A percentile compares a stretch with the other conserved stretches of the same genome.
phyloP scores from a whole-genome alignment of 2,329 filamentous ascomycete genomes.

The Aureobasidium sp. region DNA sequence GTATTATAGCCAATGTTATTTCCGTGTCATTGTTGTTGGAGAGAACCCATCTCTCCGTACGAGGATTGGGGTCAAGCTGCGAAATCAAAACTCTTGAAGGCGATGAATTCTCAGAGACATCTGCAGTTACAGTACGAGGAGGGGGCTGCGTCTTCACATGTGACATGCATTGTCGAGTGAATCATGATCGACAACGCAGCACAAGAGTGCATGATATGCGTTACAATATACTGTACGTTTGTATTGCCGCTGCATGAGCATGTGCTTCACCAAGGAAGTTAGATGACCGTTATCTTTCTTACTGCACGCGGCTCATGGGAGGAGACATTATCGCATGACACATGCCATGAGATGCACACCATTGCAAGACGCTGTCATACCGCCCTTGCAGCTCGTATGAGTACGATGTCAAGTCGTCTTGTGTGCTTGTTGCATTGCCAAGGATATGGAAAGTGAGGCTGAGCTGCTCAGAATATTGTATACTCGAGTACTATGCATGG shows the following conservation, averaged over 20 bases:
- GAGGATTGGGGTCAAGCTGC: too few relatives aligned
- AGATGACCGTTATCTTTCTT: too few relatives aligned
- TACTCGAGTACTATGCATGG: too few relatives aligned
- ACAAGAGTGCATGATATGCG: neutral
- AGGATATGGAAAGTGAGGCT: neutral
- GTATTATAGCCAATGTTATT: neutral
- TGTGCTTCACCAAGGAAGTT: neutral
- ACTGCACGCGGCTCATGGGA: neutral
- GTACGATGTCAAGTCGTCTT: too few relatives aligned
- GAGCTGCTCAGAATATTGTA: neutral
- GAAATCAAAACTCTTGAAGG: neutral
- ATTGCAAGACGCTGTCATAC: too few relatives aligned
- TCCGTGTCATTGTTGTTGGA: neutral
- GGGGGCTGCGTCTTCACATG: too few relatives aligned
- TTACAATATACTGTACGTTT: neutral
- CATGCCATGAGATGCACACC: too few relatives aligned
- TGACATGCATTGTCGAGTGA: too few relatives aligned
- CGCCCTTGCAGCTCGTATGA: too few relatives aligned
- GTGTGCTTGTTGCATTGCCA: too few relatives aligned
- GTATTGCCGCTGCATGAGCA: neutral
- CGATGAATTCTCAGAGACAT: neutral
- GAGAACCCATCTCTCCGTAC: neutral
- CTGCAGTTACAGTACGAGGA: too few relatives aligned
- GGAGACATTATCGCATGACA: neutral
- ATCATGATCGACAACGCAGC: constrained; percentile 12